Base-by-base conservation (phyloP, 2,329 filamentous ascomycete genomes). In the Xylaria sp. region DNA sequence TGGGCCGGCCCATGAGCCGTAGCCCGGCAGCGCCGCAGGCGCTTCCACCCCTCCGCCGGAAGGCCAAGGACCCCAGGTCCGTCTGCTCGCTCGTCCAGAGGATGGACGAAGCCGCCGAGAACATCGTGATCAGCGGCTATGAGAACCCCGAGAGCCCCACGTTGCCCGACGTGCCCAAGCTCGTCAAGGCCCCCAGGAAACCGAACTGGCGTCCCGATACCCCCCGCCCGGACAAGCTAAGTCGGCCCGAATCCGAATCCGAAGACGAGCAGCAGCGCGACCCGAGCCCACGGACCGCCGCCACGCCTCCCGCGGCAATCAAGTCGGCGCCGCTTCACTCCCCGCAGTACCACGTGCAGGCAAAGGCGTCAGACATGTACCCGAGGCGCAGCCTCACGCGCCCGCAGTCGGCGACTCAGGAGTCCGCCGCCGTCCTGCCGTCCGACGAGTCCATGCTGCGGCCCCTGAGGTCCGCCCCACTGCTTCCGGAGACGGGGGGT, bases 21-120 rank as follows among this genome's bases (percentile, higher is more conserved):
- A 56, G 42, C 37, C 62, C 13, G 22, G n/a, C 18, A 17, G 42
- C 54, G 20, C 49, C 44, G 29, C 24, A 8, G 9, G 39, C 49
- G 17, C 26, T 48, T 18, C 44, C 29, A 17, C 37, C 29, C 42
- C 26, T 21, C 17, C 2, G 8, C 7, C 5, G 24, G n/a, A 20
- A 47, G 7, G 34, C 18, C 17, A 19, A 11, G 11, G 16, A 8
- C 21, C 45, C 18, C 18, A 39, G 24, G 1, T 59, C 57, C 1
- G 29, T 19, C 3, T 47, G 51, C 18, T 57, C 59, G 6, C 50
- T 64, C 18, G 50, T 53, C 7, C 52, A 44, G 40, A 26, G 46
- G 18, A 54, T 65, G 2, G 61, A 55, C 7, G 37, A 60, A 18
- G 5, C 13, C 2, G 64, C 60, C 0, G 45, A 57, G 24, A 39